Evolutionary conservation across 257 asterid genomes (phyloP).

Genomic region (Lycium ferocissimum): DNA sequence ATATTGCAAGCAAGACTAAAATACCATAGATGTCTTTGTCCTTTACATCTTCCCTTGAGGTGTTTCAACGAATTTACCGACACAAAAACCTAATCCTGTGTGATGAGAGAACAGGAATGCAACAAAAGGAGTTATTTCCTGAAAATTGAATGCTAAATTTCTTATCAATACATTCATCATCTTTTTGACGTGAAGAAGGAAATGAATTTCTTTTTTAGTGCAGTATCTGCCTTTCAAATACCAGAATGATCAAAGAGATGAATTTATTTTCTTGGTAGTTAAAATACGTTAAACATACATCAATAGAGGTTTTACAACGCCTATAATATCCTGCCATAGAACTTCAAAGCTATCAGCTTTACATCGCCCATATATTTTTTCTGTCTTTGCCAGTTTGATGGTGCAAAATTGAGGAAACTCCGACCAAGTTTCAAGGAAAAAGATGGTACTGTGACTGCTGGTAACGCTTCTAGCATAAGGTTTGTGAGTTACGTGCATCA

Average conservation of each 20-base stretch:
- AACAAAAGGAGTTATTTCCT: background rate
- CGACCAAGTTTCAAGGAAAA: slow-evolving; percentile 96
- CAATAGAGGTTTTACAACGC: background rate
- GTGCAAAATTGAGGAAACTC: slow-evolving; percentile 87
- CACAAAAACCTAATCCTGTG: background rate
- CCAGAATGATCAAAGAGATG: background rate
- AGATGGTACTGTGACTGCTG: slow-evolving; percentile 95
- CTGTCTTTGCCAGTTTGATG: slow-evolving; percentile 71
- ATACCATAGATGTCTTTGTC: background rate
- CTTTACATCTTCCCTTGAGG: background rate
- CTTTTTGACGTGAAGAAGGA: background rate
- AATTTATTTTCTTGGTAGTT: background rate
- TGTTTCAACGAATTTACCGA: background rate
- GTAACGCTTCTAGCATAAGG: slow-evolving; percentile 98
- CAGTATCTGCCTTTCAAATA: background rate
- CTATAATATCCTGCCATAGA: background rate
- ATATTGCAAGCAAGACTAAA: background rate
- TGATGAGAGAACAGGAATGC: background rate
- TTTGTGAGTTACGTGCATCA: slow-evolving; percentile 31
- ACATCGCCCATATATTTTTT: slow-evolving; percentile 13
- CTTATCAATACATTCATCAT: background rate
- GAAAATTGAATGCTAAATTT: background rate
- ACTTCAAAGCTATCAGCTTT: background rate
- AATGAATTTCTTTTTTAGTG: background rate
- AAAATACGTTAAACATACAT: background rate